Percentiles rank a stretch among this genome's conserved stretches.
Evolutionary conservation across 148 eudicot genomes (phyloP).

Genomic region (Chenopodium formosanum): DNA sequence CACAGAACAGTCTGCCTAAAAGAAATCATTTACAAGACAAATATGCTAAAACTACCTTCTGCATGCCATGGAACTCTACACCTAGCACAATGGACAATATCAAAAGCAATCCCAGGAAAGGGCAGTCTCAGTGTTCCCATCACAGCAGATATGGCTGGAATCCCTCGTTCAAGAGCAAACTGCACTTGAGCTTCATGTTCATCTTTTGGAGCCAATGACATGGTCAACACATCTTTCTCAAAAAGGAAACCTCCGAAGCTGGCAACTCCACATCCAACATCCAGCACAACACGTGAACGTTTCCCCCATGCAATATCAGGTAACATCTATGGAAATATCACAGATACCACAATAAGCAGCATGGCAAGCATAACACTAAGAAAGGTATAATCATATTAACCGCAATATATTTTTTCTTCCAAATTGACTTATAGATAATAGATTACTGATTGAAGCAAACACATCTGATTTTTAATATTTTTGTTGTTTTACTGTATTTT

Average conservation of each 20-base stretch:
- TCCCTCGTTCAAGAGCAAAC: conserved; percentile 77
- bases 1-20: neutral
- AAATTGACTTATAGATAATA: neutral
- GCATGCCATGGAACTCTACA: conserved; percentile 95
- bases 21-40: neutral
- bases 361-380: conserved; percentile 2
- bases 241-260: conserved; percentile 53
- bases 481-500: no score
- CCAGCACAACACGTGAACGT: conserved; percentile 75
- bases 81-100: conserved; percentile 89
- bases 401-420: neutral
- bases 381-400: neutral
- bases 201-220: conserved; percentile 95
- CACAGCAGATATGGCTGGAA: conserved; percentile 90
- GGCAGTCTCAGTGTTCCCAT: conserved; percentile 93
- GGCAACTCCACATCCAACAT: conserved; percentile 88
- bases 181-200: conserved; percentile 92
- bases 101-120: conserved; percentile 79
- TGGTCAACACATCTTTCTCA: conserved; percentile 52
- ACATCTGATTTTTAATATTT: no score
- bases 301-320: conserved; percentile 86
- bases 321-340: conserved; percentile 43
- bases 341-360: conserved; percentile 15
- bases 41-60: conserved; percentile 57
- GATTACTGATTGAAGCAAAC: neutral